Evolutionary conservation across 495 filamentous ascomycete genomes (phyloP).

Genomic region (Immersiella caudata): DNA sequence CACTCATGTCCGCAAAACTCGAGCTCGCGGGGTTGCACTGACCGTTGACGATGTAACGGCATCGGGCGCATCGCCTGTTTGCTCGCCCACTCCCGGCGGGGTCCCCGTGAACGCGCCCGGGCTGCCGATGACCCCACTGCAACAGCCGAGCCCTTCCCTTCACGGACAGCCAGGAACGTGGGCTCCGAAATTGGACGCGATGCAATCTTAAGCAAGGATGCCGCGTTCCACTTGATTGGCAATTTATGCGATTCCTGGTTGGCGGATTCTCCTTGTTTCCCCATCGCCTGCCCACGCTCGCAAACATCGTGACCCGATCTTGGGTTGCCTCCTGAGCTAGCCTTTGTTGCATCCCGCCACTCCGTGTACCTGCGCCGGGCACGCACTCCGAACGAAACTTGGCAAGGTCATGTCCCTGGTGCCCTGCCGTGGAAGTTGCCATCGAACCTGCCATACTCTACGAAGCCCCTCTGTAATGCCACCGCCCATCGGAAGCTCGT

Average conservation of each 20-base stretch:
- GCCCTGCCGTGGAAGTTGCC: neutral
- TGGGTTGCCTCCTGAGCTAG: slow-evolving; percentile 15
- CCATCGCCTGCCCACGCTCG: too few species aligned
- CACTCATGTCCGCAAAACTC: slow-evolving; percentile 13
- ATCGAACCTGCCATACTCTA: neutral
- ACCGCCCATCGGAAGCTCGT: neutral
- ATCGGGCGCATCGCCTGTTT: slow-evolving; percentile 33
- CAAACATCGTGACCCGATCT: neutral
- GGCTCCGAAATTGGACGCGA: slow-evolving; percentile 34
- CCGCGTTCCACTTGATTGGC: slow-evolving; percentile 31
- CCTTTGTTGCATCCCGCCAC: slow-evolving; percentile 16
- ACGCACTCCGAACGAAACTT: neutral
- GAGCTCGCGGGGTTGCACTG: slow-evolving; percentile 3
- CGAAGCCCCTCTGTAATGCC: too few species aligned
- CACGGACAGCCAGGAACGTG: slow-evolving; percentile 37
- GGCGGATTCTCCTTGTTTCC: slow-evolving; percentile 28
- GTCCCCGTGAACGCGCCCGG: slow-evolving; percentile 24
- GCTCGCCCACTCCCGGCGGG: slow-evolving; percentile 28
- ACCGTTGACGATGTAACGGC: slow-evolving; percentile 26
- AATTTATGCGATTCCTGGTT: slow-evolving; percentile 29
- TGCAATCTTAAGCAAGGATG: slow-evolving; percentile 29
- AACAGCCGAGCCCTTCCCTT: slow-evolving; percentile 36
- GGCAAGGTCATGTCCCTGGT: neutral
- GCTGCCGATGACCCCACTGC: slow-evolving; percentile 27
- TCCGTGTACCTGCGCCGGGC: neutral